Percentiles rank a stretch among this genome's conserved stretches.
Evolutionary conservation across 371 early-diverging fungal genomes (phyloP).

Genomic region (Sporodiniella umbellata): DNA sequence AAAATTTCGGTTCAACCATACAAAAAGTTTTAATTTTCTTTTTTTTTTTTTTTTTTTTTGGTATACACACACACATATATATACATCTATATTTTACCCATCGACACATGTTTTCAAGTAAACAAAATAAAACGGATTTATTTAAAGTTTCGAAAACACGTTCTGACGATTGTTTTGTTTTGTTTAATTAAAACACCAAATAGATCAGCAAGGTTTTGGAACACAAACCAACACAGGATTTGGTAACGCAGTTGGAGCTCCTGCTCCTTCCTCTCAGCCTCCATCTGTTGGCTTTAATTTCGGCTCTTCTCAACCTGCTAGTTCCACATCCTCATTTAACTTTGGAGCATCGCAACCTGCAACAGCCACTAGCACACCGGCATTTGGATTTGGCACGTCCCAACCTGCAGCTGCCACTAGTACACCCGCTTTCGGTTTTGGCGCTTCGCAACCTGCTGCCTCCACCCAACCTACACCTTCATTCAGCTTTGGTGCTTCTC

Average conservation of each 20-base stretch:
- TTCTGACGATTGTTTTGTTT: too few relatives aligned
- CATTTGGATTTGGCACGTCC: not conserved
- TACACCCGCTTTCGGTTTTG: not conserved
- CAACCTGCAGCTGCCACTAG: not conserved
- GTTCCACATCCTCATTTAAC: not conserved
- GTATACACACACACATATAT: not conserved
- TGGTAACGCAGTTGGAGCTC: not conserved
- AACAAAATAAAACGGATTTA: not conserved
- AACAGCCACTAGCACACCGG: not conserved
- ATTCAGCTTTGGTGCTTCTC: not conserved
- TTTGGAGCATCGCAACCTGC: not conserved
- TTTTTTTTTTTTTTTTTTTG: conserved; percentile 1
- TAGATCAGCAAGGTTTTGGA: not conserved
- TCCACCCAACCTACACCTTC: not conserved
- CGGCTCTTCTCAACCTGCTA: conserved; percentile 1
- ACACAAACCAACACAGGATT: not conserved
- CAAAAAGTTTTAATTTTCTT: conserved; percentile 2
- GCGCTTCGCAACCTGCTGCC: not conserved
- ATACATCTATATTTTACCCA: too few relatives aligned
- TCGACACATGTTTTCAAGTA: conserved; percentile 1
- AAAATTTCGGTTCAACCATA: not conserved
- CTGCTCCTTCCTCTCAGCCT: not conserved
- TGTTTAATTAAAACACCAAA: not conserved
- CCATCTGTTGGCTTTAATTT: not conserved
- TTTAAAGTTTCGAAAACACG: not conserved